Conservation (phyloP, 2,329 filamentous ascomycete genomes). For the Aureobasidium musti region DNA sequence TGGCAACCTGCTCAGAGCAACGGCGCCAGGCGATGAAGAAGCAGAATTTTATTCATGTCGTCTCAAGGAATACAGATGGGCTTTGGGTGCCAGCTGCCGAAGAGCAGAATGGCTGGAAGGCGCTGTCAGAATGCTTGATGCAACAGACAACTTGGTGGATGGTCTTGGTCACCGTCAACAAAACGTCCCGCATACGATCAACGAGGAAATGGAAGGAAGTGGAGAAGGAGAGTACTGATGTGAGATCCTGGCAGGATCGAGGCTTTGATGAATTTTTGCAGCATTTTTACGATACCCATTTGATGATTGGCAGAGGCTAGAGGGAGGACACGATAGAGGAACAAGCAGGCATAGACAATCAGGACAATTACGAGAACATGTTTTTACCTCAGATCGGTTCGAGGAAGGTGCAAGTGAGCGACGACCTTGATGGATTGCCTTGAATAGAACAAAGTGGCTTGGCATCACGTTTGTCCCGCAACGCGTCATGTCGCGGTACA, state of each 20-base stretch:
- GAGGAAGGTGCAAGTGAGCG: neutral
- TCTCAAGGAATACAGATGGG: constrained; percentile 91
- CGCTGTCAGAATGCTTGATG: constrained; percentile 50
- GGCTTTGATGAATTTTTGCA: constrained; percentile 15
- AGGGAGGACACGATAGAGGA: neutral
- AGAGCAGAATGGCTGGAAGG: constrained; percentile 57
- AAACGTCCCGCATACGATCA: neutral
- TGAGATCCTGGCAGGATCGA: neutral
- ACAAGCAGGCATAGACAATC: neutral
- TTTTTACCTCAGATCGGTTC: neutral
- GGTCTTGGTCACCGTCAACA: constrained; percentile 47
- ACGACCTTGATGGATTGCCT: constrained; percentile 1
- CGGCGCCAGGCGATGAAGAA: constrained; percentile 82
- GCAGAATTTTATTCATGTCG: constrained; percentile 88
- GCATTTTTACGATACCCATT: constrained; percentile 29
- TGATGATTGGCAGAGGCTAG: constrained; percentile 16
- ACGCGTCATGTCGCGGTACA: constrained; percentile 10
- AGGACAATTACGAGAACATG: constrained; percentile 2
- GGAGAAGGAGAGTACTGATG: constrained; percentile 13
- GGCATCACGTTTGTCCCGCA: constrained; percentile 13
- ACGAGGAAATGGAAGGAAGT: constrained; percentile 5
- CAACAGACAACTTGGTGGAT: constrained; percentile 48
- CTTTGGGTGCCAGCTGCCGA: constrained; percentile 80
- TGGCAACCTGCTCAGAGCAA: constrained; percentile 85
- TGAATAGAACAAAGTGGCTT: constrained; percentile 10